Conservation (phyloP, 2,329 filamentous ascomycete species). For the Calonectria naviculata region DNA sequence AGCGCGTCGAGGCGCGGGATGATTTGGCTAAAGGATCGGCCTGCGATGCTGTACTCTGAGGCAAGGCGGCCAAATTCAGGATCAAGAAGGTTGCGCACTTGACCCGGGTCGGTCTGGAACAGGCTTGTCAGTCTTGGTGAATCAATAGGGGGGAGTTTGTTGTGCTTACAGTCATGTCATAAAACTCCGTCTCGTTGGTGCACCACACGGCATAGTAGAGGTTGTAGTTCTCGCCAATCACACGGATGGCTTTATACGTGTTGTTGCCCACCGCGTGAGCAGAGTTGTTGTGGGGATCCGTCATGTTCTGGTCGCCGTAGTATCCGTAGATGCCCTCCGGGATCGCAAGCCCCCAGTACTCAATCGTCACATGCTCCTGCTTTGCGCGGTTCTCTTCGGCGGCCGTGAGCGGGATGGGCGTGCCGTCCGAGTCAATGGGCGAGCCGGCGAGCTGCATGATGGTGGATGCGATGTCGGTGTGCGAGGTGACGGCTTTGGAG, state of each 20-base stretch:
- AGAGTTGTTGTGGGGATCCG: not conserved
- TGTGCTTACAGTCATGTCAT: slow-evolving; percentile 58
- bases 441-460: slow-evolving; percentile 52
- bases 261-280: slow-evolving; percentile 46
- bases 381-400: slow-evolving; percentile 25
- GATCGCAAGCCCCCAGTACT: slow-evolving; percentile 61
- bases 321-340: slow-evolving; percentile 38
- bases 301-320: slow-evolving; percentile 8
- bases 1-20: slow-evolving; percentile 2
- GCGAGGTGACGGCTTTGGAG: slow-evolving; percentile 56
- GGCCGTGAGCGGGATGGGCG: slow-evolving; percentile 52
- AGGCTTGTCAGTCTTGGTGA: not conserved
- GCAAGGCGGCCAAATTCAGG: not conserved
- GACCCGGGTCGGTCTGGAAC: slow-evolving; percentile 6
- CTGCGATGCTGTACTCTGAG: not conserved
- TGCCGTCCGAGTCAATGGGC: slow-evolving; percentile 61
- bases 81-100: slow-evolving; percentile 9
- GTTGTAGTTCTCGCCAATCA: slow-evolving; percentile 59
- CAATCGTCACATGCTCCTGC: slow-evolving; percentile 62
- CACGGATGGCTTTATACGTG: slow-evolving; percentile 64
- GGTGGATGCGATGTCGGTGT: slow-evolving; percentile 67
- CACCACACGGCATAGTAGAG: slow-evolving; percentile 69
- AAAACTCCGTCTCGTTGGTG: slow-evolving; percentile 59
- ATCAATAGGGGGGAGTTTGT: too few species aligned
- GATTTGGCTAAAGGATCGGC: not conserved